Evolutionary conservation across 345 rosid genomes (phyloP), one percentile per base, ranked within the genome.

Genomic region (Raphanus raphanistrum): DNA sequence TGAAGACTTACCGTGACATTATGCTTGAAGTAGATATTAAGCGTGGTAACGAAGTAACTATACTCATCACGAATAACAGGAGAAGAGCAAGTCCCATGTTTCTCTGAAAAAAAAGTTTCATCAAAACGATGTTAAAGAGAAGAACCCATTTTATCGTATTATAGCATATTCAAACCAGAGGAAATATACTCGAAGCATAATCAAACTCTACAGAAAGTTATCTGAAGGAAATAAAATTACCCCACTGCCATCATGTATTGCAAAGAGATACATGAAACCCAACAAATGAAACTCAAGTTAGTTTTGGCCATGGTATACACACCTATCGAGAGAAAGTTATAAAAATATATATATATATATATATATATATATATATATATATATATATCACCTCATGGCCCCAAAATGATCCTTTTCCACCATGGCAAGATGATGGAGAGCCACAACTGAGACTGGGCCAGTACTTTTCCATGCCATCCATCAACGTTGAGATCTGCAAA

Each of bases 51-150:
- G 78, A 94, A 94, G 79, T 90, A 94, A 81, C 12, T 88, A 82
- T 90, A 88, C 81, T 94, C 97, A 83, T 94, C 97, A 43, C 48
- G 75, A 72, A 83, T n/a, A 64, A 92, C 97, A 63, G 97, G 90
- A 83, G 63, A 83, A 48, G 93, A 88, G 79, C 98, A 94, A 68
- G 97, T 94, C 65, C 98, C 98, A 62, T 94, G 98, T 82, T 90
- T 94, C 91, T 94, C 98, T 94, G 91, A 50, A 60, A 45, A 79
- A 57, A 50, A 80, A 73, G 69, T 52, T 9, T 28, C 4, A 63
- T 12, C 73, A 71, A 62, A 55, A 62, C 16, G 12, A 70, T 0
- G 21, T 70, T 75, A 69, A 68, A 61, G 27, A 67, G 25, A 38
- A 55, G 62, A 63, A 15, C 41, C 16, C 10, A 27, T 21, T 54